phyloP scores from a whole-genome alignment of 768 basidiomycete genomes.

The Trametes cingulata region DNA sequence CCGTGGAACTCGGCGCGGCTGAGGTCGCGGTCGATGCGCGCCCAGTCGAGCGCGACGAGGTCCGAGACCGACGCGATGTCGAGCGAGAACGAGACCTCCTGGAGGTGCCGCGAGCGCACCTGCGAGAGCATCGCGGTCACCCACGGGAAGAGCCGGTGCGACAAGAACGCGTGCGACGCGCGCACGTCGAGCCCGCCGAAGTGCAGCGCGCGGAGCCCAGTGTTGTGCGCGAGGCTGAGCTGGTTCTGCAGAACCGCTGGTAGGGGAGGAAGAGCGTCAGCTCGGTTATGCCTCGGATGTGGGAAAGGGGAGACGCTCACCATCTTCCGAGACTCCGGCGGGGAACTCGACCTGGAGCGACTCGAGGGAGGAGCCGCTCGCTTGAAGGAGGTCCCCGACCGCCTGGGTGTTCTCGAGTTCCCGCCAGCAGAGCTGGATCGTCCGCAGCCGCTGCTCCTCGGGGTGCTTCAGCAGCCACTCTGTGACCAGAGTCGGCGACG shows the following conservation, averaged over 20 bases:
- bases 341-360: conserved; percentile 32
- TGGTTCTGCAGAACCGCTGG: conserved; percentile 29
- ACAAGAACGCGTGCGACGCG: conserved; percentile 26
- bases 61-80: conserved; percentile 25
- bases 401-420: conserved; percentile 29
- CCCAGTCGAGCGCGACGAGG: conserved; percentile 30
- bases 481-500: conserved; percentile 32
- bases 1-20: conserved; percentile 26
- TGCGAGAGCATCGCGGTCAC: conserved; percentile 28
- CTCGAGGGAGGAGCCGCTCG: conserved; percentile 30
- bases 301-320: conserved; percentile 6
- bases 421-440: conserved; percentile 34
- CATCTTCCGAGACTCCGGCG: conserved; percentile 25
- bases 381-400: conserved; percentile 29
- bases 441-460: conserved; percentile 26
- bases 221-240: conserved; percentile 30
- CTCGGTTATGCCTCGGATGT: not conserved
- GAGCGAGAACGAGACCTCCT: conserved; percentile 29
- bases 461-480: conserved; percentile 32
- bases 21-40: conserved; percentile 29
- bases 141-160: conserved; percentile 29
- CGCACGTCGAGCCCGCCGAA: conserved; percentile 31
- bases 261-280: not conserved
- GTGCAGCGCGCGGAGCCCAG: conserved; percentile 28
- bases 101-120: conserved; percentile 21